Evolutionary conservation across 441 rosid species (phyloP).

Genomic region (Kokia cookei): DNA sequence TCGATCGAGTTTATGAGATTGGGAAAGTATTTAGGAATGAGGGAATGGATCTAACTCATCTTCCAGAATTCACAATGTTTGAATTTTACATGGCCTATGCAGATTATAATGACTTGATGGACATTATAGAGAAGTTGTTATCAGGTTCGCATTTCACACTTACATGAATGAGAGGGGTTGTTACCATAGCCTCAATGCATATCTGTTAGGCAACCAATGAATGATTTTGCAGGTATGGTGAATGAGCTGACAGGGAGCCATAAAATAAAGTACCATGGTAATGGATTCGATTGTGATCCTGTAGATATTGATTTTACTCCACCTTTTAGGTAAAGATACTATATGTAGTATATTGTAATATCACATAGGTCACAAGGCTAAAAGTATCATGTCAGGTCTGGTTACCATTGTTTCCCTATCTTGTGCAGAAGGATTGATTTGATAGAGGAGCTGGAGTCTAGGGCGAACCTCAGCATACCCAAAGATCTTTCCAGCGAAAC

Average conservation of each 20-base stretch:
- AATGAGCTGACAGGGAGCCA: conserved; percentile 79
- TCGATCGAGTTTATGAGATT: conserved; percentile 80
- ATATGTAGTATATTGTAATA: neutral
- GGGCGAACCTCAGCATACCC: conserved; percentile 66
- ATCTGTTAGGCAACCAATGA: neutral
- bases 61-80: conserved; percentile 89
- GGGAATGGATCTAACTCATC: conserved; percentile 89
- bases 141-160: conserved; percentile 44
- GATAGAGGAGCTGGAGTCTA: conserved; percentile 69
- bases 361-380: neutral
- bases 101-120: conserved; percentile 83
- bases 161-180: neutral
- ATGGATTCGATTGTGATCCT: conserved; percentile 71
- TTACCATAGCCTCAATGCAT: neutral
- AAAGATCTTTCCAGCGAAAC: conserved; percentile 67
- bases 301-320: conserved; percentile 87
- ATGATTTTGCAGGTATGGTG: conserved; percentile 55
- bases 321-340: conserved; percentile 55
- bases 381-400: neutral
- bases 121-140: conserved; percentile 65
- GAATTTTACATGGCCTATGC: conserved; percentile 95
- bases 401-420: conserved; percentile 2
- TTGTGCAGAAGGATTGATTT: conserved; percentile 67
- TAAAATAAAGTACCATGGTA: conserved; percentile 68
- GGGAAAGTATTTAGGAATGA: conserved; percentile 90